Evolutionary conservation across 108 stramenopile genomes (phyloP), one percentile per base, ranked within the genome.

Genomic region (Skeletonema grethae): DNA sequence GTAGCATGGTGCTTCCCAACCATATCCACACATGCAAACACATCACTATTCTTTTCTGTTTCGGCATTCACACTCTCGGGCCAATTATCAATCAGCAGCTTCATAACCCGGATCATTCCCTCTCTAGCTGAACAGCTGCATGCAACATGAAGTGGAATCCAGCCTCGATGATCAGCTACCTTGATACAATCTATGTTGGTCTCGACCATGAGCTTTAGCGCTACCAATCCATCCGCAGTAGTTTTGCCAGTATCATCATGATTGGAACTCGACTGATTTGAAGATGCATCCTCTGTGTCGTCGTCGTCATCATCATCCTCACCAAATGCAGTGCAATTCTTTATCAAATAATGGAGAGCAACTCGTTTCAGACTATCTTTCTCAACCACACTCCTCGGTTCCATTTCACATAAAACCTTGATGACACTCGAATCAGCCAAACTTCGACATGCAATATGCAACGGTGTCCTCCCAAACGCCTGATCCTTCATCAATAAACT

Each of bases 61-160:
- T 78, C 72, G 29, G 28, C 36, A 36, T 41, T 6, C 9, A 78
- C 60, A 62, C 70, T 63, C 41, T 72, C 69, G 4, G 77, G 77
- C 77, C 77, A 78, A 34, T 31, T 25, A 46, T 60, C 53, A 20
- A 78, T 55, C 46, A 78, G 38, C 12, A 67, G 20, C 56, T 53
- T 67, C 5, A 78, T 57, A n/a, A 67, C 70, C 1, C 58, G 63
- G 7, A 58, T 61, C 77, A 78, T 71, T 15, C 77, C 77, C n/a
- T 67, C 67, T 5, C 66, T 65, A 16, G 65, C 65, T 15, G 77
- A 78, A 43, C 43, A 72, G 65, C 70, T 72, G 65, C 77, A 72
- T 28, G 77, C 77, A 6, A 78, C 77, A 31, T 78, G 77, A 4
- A 78, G 66, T 25, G 77, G 77, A n/a, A 78, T 59, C 77, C 77